These are phyloP conservation scores for Clarireedia sp. DNA, from an alignment of 2,329 filamentous ascomycete genomes.

Conservation along the genomic window DNA sequence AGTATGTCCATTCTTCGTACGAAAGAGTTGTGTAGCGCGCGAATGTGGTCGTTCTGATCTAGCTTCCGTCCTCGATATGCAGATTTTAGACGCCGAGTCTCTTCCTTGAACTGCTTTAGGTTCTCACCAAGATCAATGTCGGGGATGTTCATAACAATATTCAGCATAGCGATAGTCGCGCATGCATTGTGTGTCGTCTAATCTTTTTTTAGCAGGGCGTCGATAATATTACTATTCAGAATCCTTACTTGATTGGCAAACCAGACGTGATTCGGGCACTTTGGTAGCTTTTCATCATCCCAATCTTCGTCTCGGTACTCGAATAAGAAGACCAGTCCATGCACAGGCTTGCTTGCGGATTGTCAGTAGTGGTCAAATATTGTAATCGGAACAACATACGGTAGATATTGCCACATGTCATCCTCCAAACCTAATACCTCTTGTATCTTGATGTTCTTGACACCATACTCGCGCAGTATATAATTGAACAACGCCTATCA, in stretches of 20 bases:
- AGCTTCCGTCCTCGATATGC: constrained; percentile 69
- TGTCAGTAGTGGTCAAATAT: constrained; percentile 23
- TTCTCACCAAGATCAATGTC: constrained; percentile 60
- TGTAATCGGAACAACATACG: constrained; percentile 38
- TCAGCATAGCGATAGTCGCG: constrained; percentile 84
- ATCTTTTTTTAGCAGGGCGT: neutral
- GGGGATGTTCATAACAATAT: constrained; percentile 81
- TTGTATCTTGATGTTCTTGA: constrained; percentile 62
- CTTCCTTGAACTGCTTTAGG: constrained; percentile 63
- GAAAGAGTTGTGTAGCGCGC: constrained; percentile 81
- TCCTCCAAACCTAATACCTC: constrained; percentile 71
- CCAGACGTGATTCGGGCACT: constrained; percentile 65
- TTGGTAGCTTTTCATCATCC: constrained; percentile 39
- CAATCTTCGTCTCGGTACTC: constrained; percentile 51
- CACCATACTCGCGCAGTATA: constrained; percentile 73
- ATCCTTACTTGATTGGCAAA: constrained; percentile 77
- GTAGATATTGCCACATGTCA: constrained; percentile 51
- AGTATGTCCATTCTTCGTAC: constrained; percentile 73
- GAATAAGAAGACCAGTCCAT: constrained; percentile 86
- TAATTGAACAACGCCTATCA: constrained; percentile 72
- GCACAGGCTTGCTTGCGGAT: constrained; percentile 56
- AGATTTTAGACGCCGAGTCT: constrained; percentile 61
- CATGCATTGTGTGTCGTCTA: constrained; percentile 78
- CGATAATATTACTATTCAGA: neutral
- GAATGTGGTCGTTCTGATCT: constrained; percentile 66